phyloP scores from a whole-genome alignment of 192 early-diverging fungal genomes.

The Allomyces javanicus region DNA sequence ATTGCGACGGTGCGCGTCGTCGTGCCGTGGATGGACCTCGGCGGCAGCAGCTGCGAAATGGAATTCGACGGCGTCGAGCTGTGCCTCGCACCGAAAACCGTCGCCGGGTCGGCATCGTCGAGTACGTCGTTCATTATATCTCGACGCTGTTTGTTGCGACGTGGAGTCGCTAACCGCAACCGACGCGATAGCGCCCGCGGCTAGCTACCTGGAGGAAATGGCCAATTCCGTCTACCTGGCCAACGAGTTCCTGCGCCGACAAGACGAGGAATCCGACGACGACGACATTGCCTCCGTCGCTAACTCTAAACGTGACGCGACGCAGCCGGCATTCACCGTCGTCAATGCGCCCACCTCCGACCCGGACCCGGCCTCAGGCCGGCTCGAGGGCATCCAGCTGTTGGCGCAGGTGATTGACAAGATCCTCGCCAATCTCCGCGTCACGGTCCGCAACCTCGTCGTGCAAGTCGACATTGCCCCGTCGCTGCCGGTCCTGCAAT shows the following conservation, averaged over 20 bases:
- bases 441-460: slow-evolving; percentile 34
- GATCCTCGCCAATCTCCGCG: slow-evolving; percentile 58
- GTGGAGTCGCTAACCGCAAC: too few species aligned
- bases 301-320: slow-evolving; percentile 7
- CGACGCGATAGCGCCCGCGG: too few species aligned
- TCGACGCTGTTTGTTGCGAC: too few species aligned
- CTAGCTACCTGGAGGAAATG: too few species aligned
- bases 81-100: slow-evolving; percentile 30
- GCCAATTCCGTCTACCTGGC: slow-evolving; percentile 59
- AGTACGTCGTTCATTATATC: too few species aligned
- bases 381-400: slow-evolving; percentile 46
- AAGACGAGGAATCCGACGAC: slow-evolving; percentile 34
- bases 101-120: too few species aligned
- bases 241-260: slow-evolving; percentile 60
- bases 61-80: slow-evolving; percentile 12
- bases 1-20: slow-evolving; percentile 47
- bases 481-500: too few species aligned
- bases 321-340: too few species aligned
- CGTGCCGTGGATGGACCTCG: slow-evolving; percentile 69
- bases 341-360: not conserved
- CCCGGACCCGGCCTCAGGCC: not conserved
- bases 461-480: slow-evolving; percentile 14
- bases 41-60: not conserved
- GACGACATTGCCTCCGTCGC: slow-evolving; percentile 28
- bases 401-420: slow-evolving; percentile 65